Percentiles rank a stretch among this genome's conserved stretches.
phyloP scores from a whole-genome alignment of 2,329 filamentous ascomycete species.

The Aaosphaeria pasadenensis region DNA sequence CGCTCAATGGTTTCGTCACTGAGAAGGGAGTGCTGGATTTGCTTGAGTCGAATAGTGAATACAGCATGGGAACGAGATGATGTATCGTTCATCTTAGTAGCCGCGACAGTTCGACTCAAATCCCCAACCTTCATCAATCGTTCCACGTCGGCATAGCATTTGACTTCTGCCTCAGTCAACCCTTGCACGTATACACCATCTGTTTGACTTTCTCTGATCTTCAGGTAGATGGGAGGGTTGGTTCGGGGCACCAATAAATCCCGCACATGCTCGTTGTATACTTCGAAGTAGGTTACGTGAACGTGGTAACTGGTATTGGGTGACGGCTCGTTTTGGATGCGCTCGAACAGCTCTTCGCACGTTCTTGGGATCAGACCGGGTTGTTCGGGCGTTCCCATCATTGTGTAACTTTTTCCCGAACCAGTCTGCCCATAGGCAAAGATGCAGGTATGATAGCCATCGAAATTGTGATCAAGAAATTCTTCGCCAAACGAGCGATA shows the following conservation, averaged over 20 bases:
- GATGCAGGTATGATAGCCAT: conserved; percentile 98
- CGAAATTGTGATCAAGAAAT: conserved; percentile 98
- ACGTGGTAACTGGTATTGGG: conserved; percentile 96
- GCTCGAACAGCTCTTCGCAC: conserved; percentile 92
- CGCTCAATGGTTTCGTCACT: conserved; percentile 98
- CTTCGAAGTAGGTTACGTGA: conserved; percentile 96
- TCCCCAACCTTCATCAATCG: conserved; percentile 90
- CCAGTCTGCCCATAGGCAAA: conserved; percentile 98
- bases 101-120: conserved; percentile 79
- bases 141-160: conserved; percentile 81
- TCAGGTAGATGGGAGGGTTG: conserved; percentile 84
- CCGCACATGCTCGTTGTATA: conserved; percentile 98
- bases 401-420: conserved; percentile 96
- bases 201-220: conserved; percentile 91
- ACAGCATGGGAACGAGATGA: conserved; percentile 95
- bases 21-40: conserved; percentile 95
- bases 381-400: conserved; percentile 84
- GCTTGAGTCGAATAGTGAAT: conserved; percentile 96
- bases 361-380: conserved; percentile 92
- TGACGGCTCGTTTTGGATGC: conserved; percentile 80
- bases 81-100: conserved; percentile 99
- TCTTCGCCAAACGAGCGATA: conserved; percentile 94
- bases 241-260: conserved; percentile 82
- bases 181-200: conserved; percentile 98
- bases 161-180: conserved; percentile 87